Conservation (phyloP, 2,329 filamentous ascomycete genomes). For the Beauveria varroae region DNA sequence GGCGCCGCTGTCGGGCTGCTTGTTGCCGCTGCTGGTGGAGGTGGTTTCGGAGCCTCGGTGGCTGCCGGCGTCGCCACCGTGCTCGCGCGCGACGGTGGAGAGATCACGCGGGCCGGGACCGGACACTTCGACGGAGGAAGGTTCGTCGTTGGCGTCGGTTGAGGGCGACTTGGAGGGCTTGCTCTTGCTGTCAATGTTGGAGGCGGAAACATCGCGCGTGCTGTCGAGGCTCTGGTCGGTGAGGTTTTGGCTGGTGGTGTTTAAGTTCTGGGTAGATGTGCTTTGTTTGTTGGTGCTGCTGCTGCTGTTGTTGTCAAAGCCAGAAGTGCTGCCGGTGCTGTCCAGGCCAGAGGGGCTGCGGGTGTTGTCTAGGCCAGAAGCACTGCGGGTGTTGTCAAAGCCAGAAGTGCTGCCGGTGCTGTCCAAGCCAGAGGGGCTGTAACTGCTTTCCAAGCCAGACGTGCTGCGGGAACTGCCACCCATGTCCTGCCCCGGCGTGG, state of each 20-base stretch:
- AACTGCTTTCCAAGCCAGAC: not conserved
- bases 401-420: not conserved
- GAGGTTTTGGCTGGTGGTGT: not conserved
- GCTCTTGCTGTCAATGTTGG: not conserved
- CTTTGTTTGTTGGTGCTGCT: no score
- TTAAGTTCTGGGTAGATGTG: not conserved
- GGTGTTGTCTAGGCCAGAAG: not conserved
- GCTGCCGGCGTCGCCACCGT: slow-evolving; percentile 27
- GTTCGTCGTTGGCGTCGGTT: slow-evolving; percentile 24
- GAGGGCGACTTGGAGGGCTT: slow-evolving; percentile 10
- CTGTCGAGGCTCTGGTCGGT: not conserved
- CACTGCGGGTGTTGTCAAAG: not conserved
- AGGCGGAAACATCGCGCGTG: not conserved
- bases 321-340: not conserved
- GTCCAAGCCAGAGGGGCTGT: not conserved
- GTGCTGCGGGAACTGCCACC: not conserved
- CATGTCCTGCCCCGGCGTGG: not conserved
- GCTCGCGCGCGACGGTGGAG: slow-evolving; percentile 26
- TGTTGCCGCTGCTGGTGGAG: not conserved
- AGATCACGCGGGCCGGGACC: slow-evolving; percentile 38
- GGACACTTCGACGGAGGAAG: slow-evolving; percentile 25
- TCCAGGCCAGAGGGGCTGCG: not conserved
- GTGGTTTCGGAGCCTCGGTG: not conserved
- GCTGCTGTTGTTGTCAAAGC: not conserved
- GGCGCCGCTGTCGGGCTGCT: slow-evolving; percentile 15